phyloP scores from a whole-genome alignment of 1,284 basidiomycete species.

The Boletus smithii region DNA sequence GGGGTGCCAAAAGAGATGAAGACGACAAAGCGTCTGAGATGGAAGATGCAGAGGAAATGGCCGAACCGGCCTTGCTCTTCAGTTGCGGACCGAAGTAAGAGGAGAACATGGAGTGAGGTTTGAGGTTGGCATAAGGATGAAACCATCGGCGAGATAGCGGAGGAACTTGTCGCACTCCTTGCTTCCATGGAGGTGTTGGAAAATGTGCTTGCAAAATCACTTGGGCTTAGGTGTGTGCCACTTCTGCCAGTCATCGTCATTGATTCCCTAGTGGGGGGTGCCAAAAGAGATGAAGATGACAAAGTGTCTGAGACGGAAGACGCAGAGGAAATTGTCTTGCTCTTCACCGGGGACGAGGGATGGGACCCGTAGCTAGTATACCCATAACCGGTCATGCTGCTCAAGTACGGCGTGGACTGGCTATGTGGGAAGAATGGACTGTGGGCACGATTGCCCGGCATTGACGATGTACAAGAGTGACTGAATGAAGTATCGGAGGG shows the following conservation, averaged over 20 bases:
- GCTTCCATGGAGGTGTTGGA: slow-evolving; percentile 33
- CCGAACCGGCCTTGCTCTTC: slow-evolving; percentile 35
- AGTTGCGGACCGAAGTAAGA: slow-evolving; percentile 67
- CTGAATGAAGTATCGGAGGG: slow-evolving; percentile 33
- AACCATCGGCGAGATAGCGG: slow-evolving; percentile 24
- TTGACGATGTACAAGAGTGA: slow-evolving; percentile 52
- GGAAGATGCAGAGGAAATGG: slow-evolving; percentile 26
- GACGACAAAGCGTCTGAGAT: slow-evolving; percentile 32
- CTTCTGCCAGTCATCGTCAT: slow-evolving; percentile 26
- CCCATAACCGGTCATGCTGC: slow-evolving; percentile 29
- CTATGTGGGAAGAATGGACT: slow-evolving; percentile 49
- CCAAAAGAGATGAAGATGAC: slow-evolving; percentile 39
- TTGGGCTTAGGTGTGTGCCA: slow-evolving; percentile 30
- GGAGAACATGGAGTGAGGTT: slow-evolving; percentile 63
- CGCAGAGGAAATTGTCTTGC: slow-evolving; percentile 31
- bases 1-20: slow-evolving; percentile 41
- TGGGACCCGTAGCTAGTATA: slow-evolving; percentile 38
- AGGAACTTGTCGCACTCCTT: slow-evolving; percentile 18
- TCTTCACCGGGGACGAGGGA: slow-evolving; percentile 47
- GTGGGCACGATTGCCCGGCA: slow-evolving; percentile 49
- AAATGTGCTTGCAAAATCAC: slow-evolving; percentile 36
- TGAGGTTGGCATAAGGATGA: slow-evolving; percentile 48
- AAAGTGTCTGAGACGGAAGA: slow-evolving; percentile 29
- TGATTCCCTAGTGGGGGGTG: slow-evolving; percentile 34
- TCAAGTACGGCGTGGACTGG: slow-evolving; percentile 42